Conservation (phyloP, 306 rosid genomes). For the Cucumis melo region DNA sequence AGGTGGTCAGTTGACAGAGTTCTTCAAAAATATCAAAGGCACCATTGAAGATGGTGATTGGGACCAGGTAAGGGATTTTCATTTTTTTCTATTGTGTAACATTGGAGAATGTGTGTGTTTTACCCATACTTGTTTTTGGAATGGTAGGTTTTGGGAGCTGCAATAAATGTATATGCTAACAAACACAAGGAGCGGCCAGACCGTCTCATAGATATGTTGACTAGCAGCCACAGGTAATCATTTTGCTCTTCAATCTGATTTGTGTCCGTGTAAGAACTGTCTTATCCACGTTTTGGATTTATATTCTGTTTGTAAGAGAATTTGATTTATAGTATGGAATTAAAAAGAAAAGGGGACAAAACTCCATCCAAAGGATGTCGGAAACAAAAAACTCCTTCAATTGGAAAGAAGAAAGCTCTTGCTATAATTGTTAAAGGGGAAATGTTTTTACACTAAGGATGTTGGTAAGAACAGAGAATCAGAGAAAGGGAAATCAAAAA, state of each 20-base stretch:
- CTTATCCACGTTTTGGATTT: background rate
- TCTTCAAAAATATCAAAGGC: constrained; percentile 82
- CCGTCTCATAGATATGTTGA: constrained; percentile 95
- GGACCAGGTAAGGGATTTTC: constrained; percentile 65
- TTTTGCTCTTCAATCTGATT: background rate
- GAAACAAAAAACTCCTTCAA: background rate
- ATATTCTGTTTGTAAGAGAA: background rate
- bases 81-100: background rate
- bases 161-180: constrained; percentile 92
- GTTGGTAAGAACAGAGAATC: background rate
- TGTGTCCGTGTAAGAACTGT: background rate
- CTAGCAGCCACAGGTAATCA: constrained; percentile 86
- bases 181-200: constrained; percentile 98
- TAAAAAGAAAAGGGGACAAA: background rate
- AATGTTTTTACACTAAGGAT: background rate
- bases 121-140: background rate
- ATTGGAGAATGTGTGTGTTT: background rate
- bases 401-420: background rate
- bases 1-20: constrained; percentile 85
- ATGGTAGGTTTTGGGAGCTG: constrained; percentile 84
- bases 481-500: background rate
- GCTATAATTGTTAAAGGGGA: background rate
- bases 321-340: background rate
- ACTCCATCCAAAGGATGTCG: background rate
- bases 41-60: constrained; percentile 92